Conservation (phyloP, 179 eudicot species). For the Camellia oleifera region DNA sequence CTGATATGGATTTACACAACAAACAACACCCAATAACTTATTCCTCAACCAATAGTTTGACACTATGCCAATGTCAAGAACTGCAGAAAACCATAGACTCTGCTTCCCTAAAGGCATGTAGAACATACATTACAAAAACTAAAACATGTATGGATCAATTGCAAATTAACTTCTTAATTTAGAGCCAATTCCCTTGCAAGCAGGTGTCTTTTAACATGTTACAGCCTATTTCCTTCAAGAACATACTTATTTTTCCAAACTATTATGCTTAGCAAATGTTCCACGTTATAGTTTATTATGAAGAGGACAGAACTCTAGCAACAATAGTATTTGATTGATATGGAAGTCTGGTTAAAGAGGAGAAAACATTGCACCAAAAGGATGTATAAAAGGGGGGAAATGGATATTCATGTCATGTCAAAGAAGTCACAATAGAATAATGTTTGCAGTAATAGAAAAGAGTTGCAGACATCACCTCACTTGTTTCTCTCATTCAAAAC, state of each 20-base stretch:
- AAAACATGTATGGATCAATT: neutral
- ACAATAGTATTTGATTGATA: neutral
- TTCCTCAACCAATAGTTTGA: neutral
- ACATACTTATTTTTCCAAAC: neutral
- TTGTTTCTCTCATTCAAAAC: no score
- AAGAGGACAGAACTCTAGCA: neutral
- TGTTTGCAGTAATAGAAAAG: neutral
- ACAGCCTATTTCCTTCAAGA: neutral
- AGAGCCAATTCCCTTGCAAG: neutral
- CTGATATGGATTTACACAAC: no score
- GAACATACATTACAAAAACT: neutral
- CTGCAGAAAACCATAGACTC: neutral
- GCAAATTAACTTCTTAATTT: neutral
- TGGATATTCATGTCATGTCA: neutral
- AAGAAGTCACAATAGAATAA: neutral
- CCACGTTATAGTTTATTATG: neutral
- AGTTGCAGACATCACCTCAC: conserved; percentile 1
- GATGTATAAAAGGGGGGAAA: neutral
- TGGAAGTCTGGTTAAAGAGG: neutral
- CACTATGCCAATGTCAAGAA: neutral
- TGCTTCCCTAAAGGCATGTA: no score
- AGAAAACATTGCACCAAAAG: neutral
- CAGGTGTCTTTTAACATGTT: neutral
- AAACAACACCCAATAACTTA: neutral
- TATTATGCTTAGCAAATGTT: neutral